Base-by-base conservation (phyloP, 768 basidiomycete species). In the Termitomyces titanicus region DNA sequence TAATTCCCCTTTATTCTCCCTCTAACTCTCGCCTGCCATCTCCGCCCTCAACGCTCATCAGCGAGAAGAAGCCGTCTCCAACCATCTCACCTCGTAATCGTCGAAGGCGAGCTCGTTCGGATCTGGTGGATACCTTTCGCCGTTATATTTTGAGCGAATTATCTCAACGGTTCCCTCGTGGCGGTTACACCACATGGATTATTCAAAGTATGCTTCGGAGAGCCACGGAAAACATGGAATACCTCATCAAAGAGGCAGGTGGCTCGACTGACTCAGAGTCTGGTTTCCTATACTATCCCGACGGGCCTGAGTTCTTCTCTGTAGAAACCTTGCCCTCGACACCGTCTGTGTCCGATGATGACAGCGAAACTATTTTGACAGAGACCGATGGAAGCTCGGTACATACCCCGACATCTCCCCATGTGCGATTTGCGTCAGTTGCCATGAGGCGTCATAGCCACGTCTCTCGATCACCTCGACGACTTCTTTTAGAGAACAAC, bases 81-180 rank as follows among this genome's bases (percentile, higher is more conserved):
- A 55, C 67, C 7, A 59, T 64, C 42, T 56, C 71, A 57, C 65
- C 79, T 18, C 74, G 76, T n/a, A 65, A 65, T 50, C 76, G 86
- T 38, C 81, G 86, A 17, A 72, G 76, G 34, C 77, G 80, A 43
- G 89, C 89, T 5, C 84, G 88, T 29, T 85, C 87, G 18, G 74
- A 77, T 3, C 77, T 90, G 13, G 76, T 89, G 7, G 86, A 92
- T 60, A 74, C 80, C 3, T 89, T 83, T 63, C 81, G 88, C 33
- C 76, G 76, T 22, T 79, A 83, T 61, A 78, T 88, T 24, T 58
- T 86, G n/a, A 64, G 75, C 22, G 82, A 84, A 56, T 72, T 89
- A 22, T 60, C 69, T 43, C 66, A 54, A 57, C 68, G 79, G 42
- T 58, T 68, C 47, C 75, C 64, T 40, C 63, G 55, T 46, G 68